Base-by-base conservation (phyloP, 2,329 filamentous ascomycete genomes). In the Graphium sp. region DNA sequence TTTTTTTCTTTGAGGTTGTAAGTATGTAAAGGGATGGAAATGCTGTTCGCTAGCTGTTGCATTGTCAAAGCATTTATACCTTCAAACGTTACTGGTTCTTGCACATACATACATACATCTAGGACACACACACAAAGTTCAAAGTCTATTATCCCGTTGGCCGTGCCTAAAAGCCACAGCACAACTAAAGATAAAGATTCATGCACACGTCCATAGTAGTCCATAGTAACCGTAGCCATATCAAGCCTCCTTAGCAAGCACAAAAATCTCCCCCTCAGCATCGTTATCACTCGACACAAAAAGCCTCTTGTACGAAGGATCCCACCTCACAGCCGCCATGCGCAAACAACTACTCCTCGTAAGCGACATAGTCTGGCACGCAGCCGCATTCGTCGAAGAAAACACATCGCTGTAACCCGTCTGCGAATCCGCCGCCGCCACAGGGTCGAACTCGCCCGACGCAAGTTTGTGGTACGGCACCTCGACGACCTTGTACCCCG, bases 401-500 rank as follows among this genome's bases (percentile, higher is more conserved):
- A 50, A 41, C 29, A 50, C 42, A 22, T 49, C 44, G 5, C 28
- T 37, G 31, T 46, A 50, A 2, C 47, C 47, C 5, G 35, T 36
- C 28, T 29, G 37, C 30, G 41, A 46, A 29, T 47, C 40, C 10
- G 39, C 28, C 4, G 46, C 15, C 11, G 47, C 46, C 9, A 46
- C 46, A 20, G 48, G 46, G 22, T 49, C 46, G 26, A 44, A 48
- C 9, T 22, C 20, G 6, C 43, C 44, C 28, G 34, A 34, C 5
- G 28, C 28, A 12, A 42, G 39, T 26, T 27, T 31, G 3, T 35
- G 41, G 31, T 53, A 55, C 3, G 48, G 49, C 7, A 56, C 39
- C 23, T 47, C 34, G 15, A 49, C 41, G 10, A 55, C 42, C 37
- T 49, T 48, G 40, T 53, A 55, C 2, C 52, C 52, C 12, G 43